Conservation (phyloP, 352 stramenopile species). For the Globisporangium spiculum region DNA sequence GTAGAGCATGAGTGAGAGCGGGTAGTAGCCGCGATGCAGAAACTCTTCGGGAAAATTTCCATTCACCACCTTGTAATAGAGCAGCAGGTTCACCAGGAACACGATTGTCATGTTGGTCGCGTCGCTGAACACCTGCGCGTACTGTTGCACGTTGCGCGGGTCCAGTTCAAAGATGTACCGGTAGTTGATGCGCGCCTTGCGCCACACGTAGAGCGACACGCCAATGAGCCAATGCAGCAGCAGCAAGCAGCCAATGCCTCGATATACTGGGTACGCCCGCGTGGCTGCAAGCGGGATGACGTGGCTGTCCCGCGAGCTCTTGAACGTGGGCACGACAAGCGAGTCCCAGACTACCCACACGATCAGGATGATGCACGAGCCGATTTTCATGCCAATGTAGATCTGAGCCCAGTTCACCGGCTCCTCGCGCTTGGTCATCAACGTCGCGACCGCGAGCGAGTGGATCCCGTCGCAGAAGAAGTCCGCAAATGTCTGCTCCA, state of each 20-base stretch:
- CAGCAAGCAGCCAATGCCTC: conserved; percentile 92
- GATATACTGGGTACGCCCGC: conserved; percentile 92
- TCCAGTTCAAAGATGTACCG: conserved; percentile 96
- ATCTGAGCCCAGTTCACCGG: conserved; percentile 81
- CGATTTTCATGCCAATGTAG: conserved; percentile 84
- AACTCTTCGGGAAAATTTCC: conserved; percentile 81
- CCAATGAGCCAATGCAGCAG: conserved; percentile 96
- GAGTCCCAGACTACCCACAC: conserved; percentile 96
- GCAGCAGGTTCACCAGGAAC: conserved; percentile 92
- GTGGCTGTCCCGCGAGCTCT: conserved; percentile 59
- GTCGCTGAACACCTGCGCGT: conserved; percentile 93
- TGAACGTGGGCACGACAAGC: conserved; percentile 76
- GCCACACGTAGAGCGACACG: conserved; percentile 91
- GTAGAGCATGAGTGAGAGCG: conserved; percentile 91
- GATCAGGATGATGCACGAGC: conserved; percentile 71
- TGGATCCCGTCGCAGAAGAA: conserved; percentile 74
- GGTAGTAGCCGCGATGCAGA: conserved; percentile 88
- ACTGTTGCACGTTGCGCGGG: conserved; percentile 73
- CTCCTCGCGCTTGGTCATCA: conserved; percentile 77
- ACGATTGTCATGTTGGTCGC: conserved; percentile 96
- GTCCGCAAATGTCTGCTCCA: conserved; percentile 72
- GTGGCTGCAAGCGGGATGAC: conserved; percentile 76
- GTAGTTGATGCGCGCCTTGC: conserved; percentile 88
- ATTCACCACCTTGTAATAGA: conserved; percentile 97
- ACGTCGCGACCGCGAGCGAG: conserved; percentile 63